Evolutionary conservation across 352 stramenopile genomes (phyloP), one percentile per base, ranked within the genome.

Genomic region (Pythium aphanidermatum): DNA sequence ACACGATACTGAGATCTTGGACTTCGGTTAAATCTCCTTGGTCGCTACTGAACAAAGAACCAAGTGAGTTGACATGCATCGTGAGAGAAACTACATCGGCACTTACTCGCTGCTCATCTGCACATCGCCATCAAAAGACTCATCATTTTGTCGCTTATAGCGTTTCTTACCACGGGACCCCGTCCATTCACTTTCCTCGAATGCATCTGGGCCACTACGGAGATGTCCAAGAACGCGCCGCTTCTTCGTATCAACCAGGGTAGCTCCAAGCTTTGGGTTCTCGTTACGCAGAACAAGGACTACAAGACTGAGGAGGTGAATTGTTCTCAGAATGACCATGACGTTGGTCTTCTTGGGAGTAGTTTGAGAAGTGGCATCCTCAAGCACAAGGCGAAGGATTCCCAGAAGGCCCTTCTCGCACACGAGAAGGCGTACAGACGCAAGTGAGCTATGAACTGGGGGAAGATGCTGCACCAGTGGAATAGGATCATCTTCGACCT

Each of bases 31-130:
- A 34, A 8, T 83, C 68, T n/a, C 60, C 65, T 39, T 83, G 65
- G 17, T 86, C 74, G 26, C 71, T 83, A 36, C 60, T 74, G 42
- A 24, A 48, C 19, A 60, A 21, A 27, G 42, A 33, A 14, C n/a
- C 39, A 29, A 37, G 44, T 10, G 39, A 25, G 16, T 26, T 28
- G 6, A 7, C 23, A 20, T 31, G 13, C 20, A 8, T 11, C 3
- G 6, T 14, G 19, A 36, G 9, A 28, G 5, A 14, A 29, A 37
- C 8, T 0, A 51, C 40, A 23, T 4, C 14, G n/a, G 23, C 10
- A 63, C 63, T 23, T 61, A 74, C 64, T 89, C 74, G 62, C 72
- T 85, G 55, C 68, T 84, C 72, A 86, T 85, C 33, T 80, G 65
- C 13, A 85, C 53, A 41, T 87, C 70, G 2, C 37, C 45, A 38